Conservation (phyloP, 164 flowering plant species). For the Vitis vinifera region DNA sequence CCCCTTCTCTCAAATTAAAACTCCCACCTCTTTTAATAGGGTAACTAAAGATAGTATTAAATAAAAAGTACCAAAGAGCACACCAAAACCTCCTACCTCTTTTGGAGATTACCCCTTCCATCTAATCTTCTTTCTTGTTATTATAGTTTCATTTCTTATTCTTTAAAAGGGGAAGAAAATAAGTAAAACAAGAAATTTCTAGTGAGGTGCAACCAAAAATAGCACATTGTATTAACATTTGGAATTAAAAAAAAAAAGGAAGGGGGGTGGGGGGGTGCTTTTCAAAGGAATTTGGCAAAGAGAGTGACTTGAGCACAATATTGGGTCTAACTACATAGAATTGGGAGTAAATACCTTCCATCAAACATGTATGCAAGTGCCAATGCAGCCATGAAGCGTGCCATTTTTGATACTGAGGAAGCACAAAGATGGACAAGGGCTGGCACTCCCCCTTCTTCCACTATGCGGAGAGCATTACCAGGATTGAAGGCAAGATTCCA, state of each 20-base stretch:
- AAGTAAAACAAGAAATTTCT: not conserved
- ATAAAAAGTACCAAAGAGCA: too few relatives aligned
- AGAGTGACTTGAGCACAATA: not conserved
- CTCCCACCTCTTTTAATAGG: too few relatives aligned
- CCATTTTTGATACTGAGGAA: constrained; percentile 91
- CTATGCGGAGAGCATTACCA: constrained; percentile 93
- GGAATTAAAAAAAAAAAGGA: not conserved
- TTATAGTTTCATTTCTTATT: too few relatives aligned
- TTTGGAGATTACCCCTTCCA: too few relatives aligned
- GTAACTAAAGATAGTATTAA: too few relatives aligned
- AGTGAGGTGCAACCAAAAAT: not conserved
- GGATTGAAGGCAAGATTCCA: constrained; percentile 99
- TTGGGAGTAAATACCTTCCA: constrained; percentile 60
- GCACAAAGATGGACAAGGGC: constrained; percentile 87
- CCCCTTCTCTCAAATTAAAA: too few relatives aligned
- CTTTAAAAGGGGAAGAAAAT: too few relatives aligned
- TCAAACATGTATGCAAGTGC: constrained; percentile 99
- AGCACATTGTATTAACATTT: not conserved
- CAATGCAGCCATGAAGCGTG: constrained; percentile 97
- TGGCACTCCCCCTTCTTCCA: constrained; percentile 95
- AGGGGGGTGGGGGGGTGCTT: not conserved
- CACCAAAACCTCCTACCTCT: too few relatives aligned
- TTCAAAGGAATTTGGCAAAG: constrained; percentile 1
- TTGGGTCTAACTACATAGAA: not conserved
- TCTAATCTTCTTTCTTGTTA: too few relatives aligned